phyloP scores from a whole-genome alignment of 768 basidiomycete species.

The Auricularia sp. region DNA sequence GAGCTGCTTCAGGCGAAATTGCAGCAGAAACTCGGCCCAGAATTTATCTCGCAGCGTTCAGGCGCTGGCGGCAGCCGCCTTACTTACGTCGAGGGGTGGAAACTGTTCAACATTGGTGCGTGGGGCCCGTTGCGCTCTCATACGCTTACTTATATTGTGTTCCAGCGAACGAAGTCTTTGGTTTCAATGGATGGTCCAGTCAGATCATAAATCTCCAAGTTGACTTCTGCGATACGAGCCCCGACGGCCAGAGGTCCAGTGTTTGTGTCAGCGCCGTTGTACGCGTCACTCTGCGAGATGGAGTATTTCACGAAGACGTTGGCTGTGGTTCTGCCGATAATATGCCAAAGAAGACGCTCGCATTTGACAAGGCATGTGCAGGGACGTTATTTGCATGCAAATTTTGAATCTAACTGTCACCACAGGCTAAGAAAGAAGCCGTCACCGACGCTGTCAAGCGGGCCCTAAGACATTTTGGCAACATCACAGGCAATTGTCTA shows the following conservation, averaged over 20 bases:
- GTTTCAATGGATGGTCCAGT: slow-evolving; percentile 91
- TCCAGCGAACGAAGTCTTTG: slow-evolving; percentile 89
- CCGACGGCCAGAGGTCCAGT: slow-evolving; percentile 46
- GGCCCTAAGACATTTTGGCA: slow-evolving; percentile 84
- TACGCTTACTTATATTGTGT: not conserved
- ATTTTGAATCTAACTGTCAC: not conserved
- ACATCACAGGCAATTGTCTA: slow-evolving; percentile 90
- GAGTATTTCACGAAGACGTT: slow-evolving; percentile 85
- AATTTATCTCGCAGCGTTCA: slow-evolving; percentile 80
- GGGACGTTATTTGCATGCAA: not conserved
- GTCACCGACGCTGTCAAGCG: slow-evolving; percentile 93
- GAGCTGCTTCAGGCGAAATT: slow-evolving; percentile 61
- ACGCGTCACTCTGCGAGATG: slow-evolving; percentile 78
- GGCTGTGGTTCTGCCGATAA: slow-evolving; percentile 88
- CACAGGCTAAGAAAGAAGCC: slow-evolving; percentile 94
- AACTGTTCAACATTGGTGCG: slow-evolving; percentile 70
- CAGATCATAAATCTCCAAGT: slow-evolving; percentile 35
- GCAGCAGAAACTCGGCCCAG: slow-evolving; percentile 83
- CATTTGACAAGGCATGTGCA: slow-evolving; percentile 75
- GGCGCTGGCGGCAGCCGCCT: slow-evolving; percentile 82
- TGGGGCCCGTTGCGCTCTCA: not conserved
- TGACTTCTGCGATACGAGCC: slow-evolving; percentile 42
- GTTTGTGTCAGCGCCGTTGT: slow-evolving; percentile 80
- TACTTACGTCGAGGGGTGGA: slow-evolving; percentile 96
- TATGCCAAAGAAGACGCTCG: slow-evolving; percentile 69